Conservation (phyloP, 2,329 filamentous ascomycete species). For the Tolypocladium paradoxum region DNA sequence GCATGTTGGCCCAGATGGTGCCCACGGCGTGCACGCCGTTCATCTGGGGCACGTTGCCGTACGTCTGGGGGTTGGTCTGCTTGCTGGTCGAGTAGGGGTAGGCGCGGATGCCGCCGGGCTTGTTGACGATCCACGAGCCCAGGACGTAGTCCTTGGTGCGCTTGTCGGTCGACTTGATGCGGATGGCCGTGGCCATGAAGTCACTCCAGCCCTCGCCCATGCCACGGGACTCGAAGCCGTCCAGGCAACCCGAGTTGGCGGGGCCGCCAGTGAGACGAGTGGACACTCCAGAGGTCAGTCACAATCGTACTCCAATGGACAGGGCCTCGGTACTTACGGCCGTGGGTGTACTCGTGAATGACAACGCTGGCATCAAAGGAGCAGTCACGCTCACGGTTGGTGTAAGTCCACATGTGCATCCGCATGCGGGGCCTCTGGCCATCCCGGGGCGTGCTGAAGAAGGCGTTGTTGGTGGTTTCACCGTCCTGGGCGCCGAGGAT, state of each 20-base stretch:
- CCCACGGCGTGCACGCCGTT: slow-evolving; percentile 35
- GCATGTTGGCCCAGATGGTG: slow-evolving; percentile 38
- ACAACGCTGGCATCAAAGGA: slow-evolving; percentile 50
- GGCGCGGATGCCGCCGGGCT: slow-evolving; percentile 32
- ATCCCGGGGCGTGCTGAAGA: slow-evolving; percentile 44
- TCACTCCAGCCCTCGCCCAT: slow-evolving; percentile 51
- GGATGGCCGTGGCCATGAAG: slow-evolving; percentile 41
- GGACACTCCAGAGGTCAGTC: slow-evolving; percentile 28
- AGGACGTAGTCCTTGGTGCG: slow-evolving; percentile 34
- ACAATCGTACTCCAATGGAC: neutral
- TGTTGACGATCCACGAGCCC: slow-evolving; percentile 37
- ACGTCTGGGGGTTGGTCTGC: slow-evolving; percentile 38
- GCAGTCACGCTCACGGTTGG: slow-evolving; percentile 38
- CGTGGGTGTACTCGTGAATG: slow-evolving; percentile 49
- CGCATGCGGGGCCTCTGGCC: slow-evolving; percentile 42
- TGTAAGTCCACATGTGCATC: slow-evolving; percentile 45
- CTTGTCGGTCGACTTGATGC: slow-evolving; percentile 33
- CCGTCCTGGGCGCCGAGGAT: slow-evolving; percentile 49
- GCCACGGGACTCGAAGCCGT: slow-evolving; percentile 35
- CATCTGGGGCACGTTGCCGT: slow-evolving; percentile 28
- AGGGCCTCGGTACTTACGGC: slow-evolving; percentile 17
- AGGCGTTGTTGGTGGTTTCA: slow-evolving; percentile 43
- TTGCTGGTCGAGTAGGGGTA: slow-evolving; percentile 41
- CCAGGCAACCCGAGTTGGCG: slow-evolving; percentile 37
- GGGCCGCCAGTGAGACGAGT: slow-evolving; percentile 50